Percentiles rank a stretch among this genome's conserved stretches.
These are phyloP conservation scores for Ascochyta koolunga DNA, from an alignment of 2,329 filamentous ascomycete genomes.

Conservation along the genomic window DNA sequence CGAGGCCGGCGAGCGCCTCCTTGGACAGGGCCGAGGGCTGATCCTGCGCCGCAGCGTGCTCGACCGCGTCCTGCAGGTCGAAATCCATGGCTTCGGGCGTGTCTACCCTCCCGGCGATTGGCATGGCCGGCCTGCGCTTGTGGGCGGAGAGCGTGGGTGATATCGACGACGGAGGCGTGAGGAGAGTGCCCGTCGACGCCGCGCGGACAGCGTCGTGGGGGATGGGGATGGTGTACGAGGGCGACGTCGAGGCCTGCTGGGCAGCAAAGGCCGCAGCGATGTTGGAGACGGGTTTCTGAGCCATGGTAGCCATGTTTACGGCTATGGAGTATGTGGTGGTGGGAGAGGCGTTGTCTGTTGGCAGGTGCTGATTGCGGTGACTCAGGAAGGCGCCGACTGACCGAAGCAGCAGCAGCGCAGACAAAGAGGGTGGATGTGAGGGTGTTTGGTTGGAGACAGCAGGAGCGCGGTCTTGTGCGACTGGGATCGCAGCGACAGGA, in stretches of 20 bases:
- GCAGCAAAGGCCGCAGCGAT: slow-evolving; percentile 49
- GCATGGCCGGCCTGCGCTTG: slow-evolving; percentile 65
- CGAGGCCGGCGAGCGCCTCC: slow-evolving; percentile 62
- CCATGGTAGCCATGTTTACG: slow-evolving; percentile 45
- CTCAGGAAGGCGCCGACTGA: slow-evolving; percentile 36
- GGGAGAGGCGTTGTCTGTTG: slow-evolving; percentile 2
- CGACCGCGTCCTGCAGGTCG: slow-evolving; percentile 75
- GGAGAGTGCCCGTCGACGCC: slow-evolving; percentile 60
- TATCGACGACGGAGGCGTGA: slow-evolving; percentile 93
- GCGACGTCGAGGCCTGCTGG: slow-evolving; percentile 38
- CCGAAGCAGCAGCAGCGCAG: slow-evolving; percentile 23
- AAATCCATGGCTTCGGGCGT: slow-evolving; percentile 74
- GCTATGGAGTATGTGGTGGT: not conserved
- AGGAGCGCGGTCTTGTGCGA: slow-evolving; percentile 26
- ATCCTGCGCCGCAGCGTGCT: slow-evolving; percentile 55
- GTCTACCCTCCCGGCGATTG: slow-evolving; percentile 53
- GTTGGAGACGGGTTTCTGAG: slow-evolving; percentile 48
- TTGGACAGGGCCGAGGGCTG: slow-evolving; percentile 53
- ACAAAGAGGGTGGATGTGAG: not conserved
- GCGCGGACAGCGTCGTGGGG: slow-evolving; percentile 37
- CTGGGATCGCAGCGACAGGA: slow-evolving; percentile 18
- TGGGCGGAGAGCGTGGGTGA: slow-evolving; percentile 86
- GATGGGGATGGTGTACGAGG: slow-evolving; percentile 33
- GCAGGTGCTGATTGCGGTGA: slow-evolving; percentile 40
- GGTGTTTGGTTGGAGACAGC: slow-evolving; percentile 23